Conservation (phyloP, 2,329 filamentous ascomycete species). For the Sordariomycetes sp. region DNA sequence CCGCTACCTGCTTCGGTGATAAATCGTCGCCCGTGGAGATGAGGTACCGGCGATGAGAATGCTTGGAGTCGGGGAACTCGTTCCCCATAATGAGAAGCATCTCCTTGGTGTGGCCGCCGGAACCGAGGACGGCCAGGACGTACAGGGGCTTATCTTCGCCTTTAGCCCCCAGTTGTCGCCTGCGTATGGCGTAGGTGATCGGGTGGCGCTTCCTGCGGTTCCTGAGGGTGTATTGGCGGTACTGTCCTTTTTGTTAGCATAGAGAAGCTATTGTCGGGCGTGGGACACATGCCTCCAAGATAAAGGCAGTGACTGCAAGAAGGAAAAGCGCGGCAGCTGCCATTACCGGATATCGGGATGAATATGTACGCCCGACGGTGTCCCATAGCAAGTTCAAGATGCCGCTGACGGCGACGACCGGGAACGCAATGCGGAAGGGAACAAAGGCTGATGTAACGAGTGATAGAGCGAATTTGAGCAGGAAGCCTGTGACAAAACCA, state of each 20-base stretch:
- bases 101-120: constrained; percentile 88
- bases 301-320: background rate
- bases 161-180: background rate
- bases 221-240: background rate
- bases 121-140: constrained; percentile 55
- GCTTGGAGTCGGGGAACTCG: constrained; percentile 33
- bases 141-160: constrained; percentile 2
- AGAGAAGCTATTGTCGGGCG: background rate
- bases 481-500: no score
- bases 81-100: constrained; percentile 73
- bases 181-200: background rate
- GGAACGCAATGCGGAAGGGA: no score
- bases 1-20: constrained; percentile 56
- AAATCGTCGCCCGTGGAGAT: constrained; percentile 60
- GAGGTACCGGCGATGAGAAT: constrained; percentile 66
- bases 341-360: no score
- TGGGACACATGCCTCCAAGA: background rate
- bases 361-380: no score
- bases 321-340: background rate
- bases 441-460: no score
- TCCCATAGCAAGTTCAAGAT: no score
- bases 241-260: background rate
- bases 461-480: no score
- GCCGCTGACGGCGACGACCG: no score
- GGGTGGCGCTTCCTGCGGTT: background rate